Conservation (phyloP, 1,284 basidiomycete genomes). For the Papiliotrema nemorosa region DNA sequence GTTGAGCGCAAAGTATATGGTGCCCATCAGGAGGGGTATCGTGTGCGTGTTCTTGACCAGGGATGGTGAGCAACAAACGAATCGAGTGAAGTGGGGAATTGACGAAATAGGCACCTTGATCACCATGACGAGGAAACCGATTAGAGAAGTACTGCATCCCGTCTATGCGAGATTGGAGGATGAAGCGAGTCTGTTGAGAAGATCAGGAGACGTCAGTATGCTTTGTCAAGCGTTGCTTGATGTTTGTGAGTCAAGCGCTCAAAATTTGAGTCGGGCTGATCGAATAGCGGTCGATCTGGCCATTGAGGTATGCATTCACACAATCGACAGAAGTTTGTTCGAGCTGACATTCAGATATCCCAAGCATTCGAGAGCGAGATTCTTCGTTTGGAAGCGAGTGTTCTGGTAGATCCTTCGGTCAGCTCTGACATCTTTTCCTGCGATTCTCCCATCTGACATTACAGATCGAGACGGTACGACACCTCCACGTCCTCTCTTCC, state of each 20-base stretch:
- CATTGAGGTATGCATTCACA: constrained; percentile 24
- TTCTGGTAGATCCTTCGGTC: constrained; percentile 44
- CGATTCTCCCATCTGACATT: not conserved
- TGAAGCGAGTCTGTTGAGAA: constrained; percentile 40
- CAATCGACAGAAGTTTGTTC: not conserved
- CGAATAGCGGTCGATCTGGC: constrained; percentile 40
- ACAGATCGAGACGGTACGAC: constrained; percentile 47
- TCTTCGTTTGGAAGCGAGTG: constrained; percentile 45
- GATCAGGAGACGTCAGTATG: constrained; percentile 48
- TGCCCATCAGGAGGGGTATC: constrained; percentile 44
- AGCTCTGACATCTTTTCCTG: not conserved
- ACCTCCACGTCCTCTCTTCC: constrained; percentile 47
- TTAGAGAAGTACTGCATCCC: constrained; percentile 40
- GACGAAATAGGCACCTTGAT: constrained; percentile 40
- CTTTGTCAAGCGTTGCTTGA: constrained; percentile 47
- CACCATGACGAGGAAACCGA: constrained; percentile 36
- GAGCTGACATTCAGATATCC: constrained; percentile 26
- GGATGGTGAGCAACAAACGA: constrained; percentile 33
- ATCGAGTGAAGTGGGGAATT: not conserved
- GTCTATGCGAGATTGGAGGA: constrained; percentile 46
- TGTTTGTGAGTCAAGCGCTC: constrained; percentile 26
- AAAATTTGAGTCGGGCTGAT: not conserved
- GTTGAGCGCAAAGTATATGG: constrained; percentile 48
- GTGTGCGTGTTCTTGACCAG: constrained; percentile 46
- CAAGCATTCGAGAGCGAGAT: constrained; percentile 49